Percentiles rank a stretch among this genome's conserved stretches.
phyloP scores from a whole-genome alignment of 768 basidiomycete species.

The Boletus rex-veris region DNA sequence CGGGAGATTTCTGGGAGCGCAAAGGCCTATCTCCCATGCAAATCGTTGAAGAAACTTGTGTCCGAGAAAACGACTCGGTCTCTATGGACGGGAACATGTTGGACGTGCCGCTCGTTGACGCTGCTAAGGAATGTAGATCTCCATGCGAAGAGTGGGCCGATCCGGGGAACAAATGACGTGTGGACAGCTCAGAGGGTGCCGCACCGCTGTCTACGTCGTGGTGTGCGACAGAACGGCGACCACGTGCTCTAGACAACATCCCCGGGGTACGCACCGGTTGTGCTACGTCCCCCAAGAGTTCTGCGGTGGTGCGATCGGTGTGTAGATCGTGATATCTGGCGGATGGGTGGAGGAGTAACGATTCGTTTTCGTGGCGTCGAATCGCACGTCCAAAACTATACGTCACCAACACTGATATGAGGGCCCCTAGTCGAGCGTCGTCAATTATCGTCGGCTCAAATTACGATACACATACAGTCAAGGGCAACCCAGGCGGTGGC shows the following conservation, averaged over 20 bases:
- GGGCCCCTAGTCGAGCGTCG: constrained; percentile 6
- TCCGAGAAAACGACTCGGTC: constrained; percentile 6
- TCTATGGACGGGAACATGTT: constrained; percentile 10
- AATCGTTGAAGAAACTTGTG: background rate
- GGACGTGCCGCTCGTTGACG: constrained; percentile 15
- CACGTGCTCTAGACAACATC: background rate
- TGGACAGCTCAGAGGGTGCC: background rate
- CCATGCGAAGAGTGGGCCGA: constrained; percentile 5
- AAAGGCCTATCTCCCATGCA: constrained; percentile 7
- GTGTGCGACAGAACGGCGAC: background rate
- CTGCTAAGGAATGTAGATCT: constrained; percentile 9
- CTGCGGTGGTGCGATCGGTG: constrained; percentile 6
- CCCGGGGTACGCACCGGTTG: background rate
- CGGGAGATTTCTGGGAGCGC: background rate
- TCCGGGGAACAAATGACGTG: constrained; percentile 7
- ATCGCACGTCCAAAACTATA: constrained; percentile 7
- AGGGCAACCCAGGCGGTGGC: constrained; percentile 51
- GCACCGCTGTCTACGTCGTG: background rate
- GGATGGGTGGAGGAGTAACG: constrained; percentile 1
- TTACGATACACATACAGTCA: constrained; percentile 43
- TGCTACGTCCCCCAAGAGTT: constrained; percentile 4
- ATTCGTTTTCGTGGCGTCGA: constrained; percentile 6
- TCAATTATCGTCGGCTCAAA: constrained; percentile 3
- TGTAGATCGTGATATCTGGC: constrained; percentile 4
- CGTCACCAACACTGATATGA: constrained; percentile 2